These are phyloP conservation scores for Leptographium wingfieldii DNA, from an alignment of 2,329 filamentous ascomycete species.

Conservation along the genomic window DNA sequence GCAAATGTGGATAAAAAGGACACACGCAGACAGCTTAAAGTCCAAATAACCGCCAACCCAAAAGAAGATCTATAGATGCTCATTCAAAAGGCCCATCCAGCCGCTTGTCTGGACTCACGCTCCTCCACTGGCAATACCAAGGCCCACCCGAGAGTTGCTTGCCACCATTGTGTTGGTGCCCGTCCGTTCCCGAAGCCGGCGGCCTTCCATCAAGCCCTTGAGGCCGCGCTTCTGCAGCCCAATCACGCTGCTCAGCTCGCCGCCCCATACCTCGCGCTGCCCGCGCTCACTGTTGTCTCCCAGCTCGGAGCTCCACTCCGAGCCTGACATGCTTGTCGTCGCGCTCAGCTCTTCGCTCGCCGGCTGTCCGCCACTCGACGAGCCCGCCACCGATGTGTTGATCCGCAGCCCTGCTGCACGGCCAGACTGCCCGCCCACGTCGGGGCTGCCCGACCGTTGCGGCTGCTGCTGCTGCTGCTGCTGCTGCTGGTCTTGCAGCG, in stretches of 20 bases:
- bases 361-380: conserved; percentile 20
- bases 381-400: conserved; percentile 28
- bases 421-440: conserved; percentile 19
- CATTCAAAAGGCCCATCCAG: not conserved
- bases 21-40: not conserved
- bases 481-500: not conserved
- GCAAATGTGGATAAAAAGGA: not conserved
- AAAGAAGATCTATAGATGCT: not conserved
- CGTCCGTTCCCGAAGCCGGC: conserved; percentile 65
- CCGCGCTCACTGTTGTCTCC: conserved; percentile 36
- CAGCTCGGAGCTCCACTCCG: conserved; percentile 43
- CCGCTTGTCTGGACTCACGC: not conserved
- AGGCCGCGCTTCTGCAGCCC: conserved; percentile 89
- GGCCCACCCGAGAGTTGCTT: conserved; percentile 6
- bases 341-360: conserved; percentile 37
- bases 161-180: conserved; percentile 22
- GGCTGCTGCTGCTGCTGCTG: not conserved
- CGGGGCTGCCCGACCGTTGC: conserved; percentile 10
- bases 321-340: conserved; percentile 37
- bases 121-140: conserved; percentile 12
- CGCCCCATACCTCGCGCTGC: conserved; percentile 60
- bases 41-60: not conserved
- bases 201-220: conserved; percentile 85
- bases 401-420: conserved; percentile 32
- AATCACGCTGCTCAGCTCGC: conserved; percentile 78